Evolutionary conservation across 306 rosid genomes (phyloP), one percentile per base, ranked within the genome.

Genomic region (Erythrophleum fordii): DNA sequence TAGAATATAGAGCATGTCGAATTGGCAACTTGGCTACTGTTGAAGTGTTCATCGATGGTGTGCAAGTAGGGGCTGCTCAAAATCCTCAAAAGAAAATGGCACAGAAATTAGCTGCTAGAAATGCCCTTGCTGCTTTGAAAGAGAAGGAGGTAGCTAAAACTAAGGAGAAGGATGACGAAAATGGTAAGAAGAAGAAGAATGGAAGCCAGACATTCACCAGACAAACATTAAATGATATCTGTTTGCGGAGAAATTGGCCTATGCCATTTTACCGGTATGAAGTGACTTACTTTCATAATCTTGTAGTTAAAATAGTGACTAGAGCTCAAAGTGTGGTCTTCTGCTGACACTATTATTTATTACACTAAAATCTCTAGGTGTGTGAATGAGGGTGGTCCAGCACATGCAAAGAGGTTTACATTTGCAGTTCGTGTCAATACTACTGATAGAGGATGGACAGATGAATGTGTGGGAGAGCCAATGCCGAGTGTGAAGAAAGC

Each of bases 21-120:
- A 83, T 77, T n/a, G 98, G 98, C 35, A 95, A 93, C 83, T 72
- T 95, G 81, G 99, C 98, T 29, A 95, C 99, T 5, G 98, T 95
- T 9, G 94, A 95, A 90, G 99, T 95, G 74, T 91, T 91, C 82
- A 90, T 95, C 16, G 99, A 95, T 51, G 99, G 99, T 31, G 90
- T 93, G 77, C 98, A 89, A 78, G 81, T 88, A 17, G 97, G 96
- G 77, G 80, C 83, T 81, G 99, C 98, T 75, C 99, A 92, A 81
- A 95, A 95, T 88, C 90, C 94, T 13, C 99, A 95, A 82, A 95
- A 95, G 90, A 95, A 95, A 87, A 95, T 95, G 99, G 99, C 99
- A 25, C 99, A 95, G 87, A 95, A 95, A 80, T 88, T 95, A 86
- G 99, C 99, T 25, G 99, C 99, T 20, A 88, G 99, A 86, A 93